Evolutionary conservation across 202 grass and related monocot species (phyloP).

Genomic region (Zizania palustris): DNA sequence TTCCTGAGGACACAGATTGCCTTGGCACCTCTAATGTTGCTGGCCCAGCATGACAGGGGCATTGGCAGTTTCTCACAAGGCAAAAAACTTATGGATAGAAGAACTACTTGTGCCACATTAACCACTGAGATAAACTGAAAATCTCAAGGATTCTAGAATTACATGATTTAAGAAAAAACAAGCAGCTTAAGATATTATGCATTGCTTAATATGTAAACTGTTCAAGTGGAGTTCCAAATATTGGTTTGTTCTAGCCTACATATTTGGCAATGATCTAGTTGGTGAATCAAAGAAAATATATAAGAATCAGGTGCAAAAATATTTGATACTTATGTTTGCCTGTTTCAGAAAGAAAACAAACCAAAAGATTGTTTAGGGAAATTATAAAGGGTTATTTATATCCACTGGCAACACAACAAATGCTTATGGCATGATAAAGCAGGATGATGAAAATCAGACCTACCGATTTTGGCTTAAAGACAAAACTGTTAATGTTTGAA

Average conservation of each 20-base stretch:
- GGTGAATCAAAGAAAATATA: background rate
- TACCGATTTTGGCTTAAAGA: slow-evolving; percentile 82
- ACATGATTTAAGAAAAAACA: background rate
- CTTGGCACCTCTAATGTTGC: background rate
- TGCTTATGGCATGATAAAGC: slow-evolving; percentile 10
- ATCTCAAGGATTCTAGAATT: background rate
- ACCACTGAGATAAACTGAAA: background rate
- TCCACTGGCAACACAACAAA: slow-evolving; percentile 16
- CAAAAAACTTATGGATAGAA: slow-evolving; percentile 11
- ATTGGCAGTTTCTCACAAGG: background rate
- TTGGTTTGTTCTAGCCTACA: slow-evolving; percentile 12
- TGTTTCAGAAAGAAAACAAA: background rate
- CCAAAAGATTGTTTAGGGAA: background rate
- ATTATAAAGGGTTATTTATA: slow-evolving; percentile 27
- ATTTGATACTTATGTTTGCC: background rate
- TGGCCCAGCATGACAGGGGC: background rate
- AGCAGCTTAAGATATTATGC: slow-evolving; percentile 8
- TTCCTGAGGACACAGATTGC: background rate
- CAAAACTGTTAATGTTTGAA: slow-evolving; percentile 63
- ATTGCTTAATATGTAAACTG: background rate
- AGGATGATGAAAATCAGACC: background rate
- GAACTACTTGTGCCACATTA: slow-evolving; percentile 9
- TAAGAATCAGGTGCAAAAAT: slow-evolving; percentile 13
- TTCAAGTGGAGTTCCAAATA: slow-evolving; percentile 5
- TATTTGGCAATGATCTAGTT: slow-evolving; percentile 1